Percentiles rank a stretch among this genome's conserved stretches.
Conservation (phyloP, 1,139 yeast genomes). For the Yamadazyma triangularis region DNA sequence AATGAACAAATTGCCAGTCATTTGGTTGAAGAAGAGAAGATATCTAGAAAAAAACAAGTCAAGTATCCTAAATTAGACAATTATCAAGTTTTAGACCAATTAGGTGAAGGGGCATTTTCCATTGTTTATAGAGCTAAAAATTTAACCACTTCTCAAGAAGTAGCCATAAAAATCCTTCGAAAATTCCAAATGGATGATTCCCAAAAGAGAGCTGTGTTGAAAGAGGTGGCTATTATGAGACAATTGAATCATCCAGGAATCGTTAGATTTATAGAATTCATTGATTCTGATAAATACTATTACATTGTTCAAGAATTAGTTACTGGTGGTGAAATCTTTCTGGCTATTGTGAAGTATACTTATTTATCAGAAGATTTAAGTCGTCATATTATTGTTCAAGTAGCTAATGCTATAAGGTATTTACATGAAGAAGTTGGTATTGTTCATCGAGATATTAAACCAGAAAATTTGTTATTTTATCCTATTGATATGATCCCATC, state of each 20-base stretch:
- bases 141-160: slow-evolving; percentile 43
- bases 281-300: slow-evolving; percentile 45
- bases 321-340: slow-evolving; percentile 54
- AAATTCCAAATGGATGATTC: slow-evolving; percentile 52
- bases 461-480: slow-evolving; percentile 49
- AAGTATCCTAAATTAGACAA: slow-evolving; percentile 42
- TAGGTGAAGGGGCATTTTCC: slow-evolving; percentile 95
- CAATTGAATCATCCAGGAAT: slow-evolving; percentile 48
- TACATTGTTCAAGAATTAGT: slow-evolving; percentile 52
- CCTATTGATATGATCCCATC: slow-evolving; percentile 58
- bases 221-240: slow-evolving; percentile 58
- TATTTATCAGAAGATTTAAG: slow-evolving; percentile 53
- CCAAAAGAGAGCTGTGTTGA: slow-evolving; percentile 51
- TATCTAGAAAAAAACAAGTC: slow-evolving; percentile 27
- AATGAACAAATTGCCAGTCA: slow-evolving; percentile 54
- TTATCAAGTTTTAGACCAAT: slow-evolving; percentile 57
- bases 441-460: slow-evolving; percentile 56
- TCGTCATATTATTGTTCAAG: slow-evolving; percentile 49
- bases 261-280: slow-evolving; percentile 44
- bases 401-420: slow-evolving; percentile 46
- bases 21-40: slow-evolving; percentile 59
- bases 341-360: slow-evolving; percentile 52
- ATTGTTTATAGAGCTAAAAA: slow-evolving; percentile 73
- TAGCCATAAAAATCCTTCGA: slow-evolving; percentile 62
- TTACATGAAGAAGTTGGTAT: slow-evolving; percentile 54